Evolutionary conservation across 1,139 yeast genomes (phyloP).

Genomic region (Yamadazyma pseudoaaseri): DNA sequence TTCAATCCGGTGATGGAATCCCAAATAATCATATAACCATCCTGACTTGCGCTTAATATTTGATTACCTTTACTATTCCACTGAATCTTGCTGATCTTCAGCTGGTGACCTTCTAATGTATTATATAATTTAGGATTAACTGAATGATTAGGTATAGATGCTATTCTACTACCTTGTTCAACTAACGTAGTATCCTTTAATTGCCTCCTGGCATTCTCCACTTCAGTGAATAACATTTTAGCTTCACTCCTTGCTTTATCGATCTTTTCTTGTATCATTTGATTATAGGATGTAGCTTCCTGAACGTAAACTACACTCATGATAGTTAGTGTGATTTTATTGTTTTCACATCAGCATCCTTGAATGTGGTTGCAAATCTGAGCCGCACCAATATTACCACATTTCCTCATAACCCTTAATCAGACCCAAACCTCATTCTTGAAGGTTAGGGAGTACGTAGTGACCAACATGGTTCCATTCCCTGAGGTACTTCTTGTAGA

Average conservation of each 20-base stretch:
- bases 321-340: not conserved
- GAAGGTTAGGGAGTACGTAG: no score
- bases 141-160: conserved; percentile 29
- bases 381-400: conserved; percentile 8
- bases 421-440: no score
- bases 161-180: conserved; percentile 33
- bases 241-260: conserved; percentile 46
- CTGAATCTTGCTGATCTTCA: conserved; percentile 65
- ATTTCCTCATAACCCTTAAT: no score
- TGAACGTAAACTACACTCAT: not conserved
- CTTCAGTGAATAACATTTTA: conserved; percentile 45
- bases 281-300: not conserved
- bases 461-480: no score
- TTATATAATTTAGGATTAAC: conserved; percentile 34
- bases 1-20: conserved; percentile 74
- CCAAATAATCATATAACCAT: conserved; percentile 85
- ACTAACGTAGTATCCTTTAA: conserved; percentile 48
- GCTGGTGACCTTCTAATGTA: conserved; percentile 69
- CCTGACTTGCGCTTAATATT: conserved; percentile 77
- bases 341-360: no score
- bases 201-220: conserved; percentile 40
- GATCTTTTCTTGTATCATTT: conserved; percentile 19
- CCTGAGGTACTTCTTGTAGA: no score
- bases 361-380: conserved; percentile 5
- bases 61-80: conserved; percentile 66